These are phyloP conservation scores for Phytophthora fragariae DNA, from an alignment of 352 stramenopile genomes.

Conservation along the genomic window DNA sequence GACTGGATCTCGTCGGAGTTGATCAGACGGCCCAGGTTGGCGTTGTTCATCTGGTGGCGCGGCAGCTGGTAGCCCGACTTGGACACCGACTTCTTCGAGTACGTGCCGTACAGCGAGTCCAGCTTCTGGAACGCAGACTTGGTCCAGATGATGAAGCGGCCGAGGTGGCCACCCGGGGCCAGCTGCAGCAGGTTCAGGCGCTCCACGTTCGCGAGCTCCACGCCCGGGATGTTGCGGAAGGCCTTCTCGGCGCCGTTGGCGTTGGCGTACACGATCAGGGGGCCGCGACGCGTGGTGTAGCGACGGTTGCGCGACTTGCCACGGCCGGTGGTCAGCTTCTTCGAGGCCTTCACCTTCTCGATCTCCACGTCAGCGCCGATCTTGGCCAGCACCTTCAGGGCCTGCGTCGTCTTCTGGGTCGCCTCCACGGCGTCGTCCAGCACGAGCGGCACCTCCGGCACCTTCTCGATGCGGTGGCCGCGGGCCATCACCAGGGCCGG, in stretches of 20 bases:
- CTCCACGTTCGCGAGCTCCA: constrained; percentile 98
- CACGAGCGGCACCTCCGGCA: constrained; percentile 98
- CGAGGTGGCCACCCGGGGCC: constrained; percentile 98
- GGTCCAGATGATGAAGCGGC: constrained; percentile 99
- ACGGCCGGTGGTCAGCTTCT: constrained; percentile 97
- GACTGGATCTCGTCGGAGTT: constrained; percentile 99
- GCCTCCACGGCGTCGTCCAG: constrained; percentile 93
- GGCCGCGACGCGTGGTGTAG: constrained; percentile 95
- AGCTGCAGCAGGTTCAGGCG: constrained; percentile 98
- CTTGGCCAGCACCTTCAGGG: constrained; percentile 95
- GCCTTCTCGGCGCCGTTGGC: constrained; percentile 94
- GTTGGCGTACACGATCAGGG: constrained; percentile 97
- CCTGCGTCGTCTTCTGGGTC: constrained; percentile 96
- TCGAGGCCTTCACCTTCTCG: constrained; percentile 76
- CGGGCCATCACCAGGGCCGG: constrained; percentile 98
- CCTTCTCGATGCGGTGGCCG: constrained; percentile 97
- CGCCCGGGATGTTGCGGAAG: constrained; percentile 98
- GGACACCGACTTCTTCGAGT: constrained; percentile 87
- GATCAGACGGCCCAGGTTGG: constrained; percentile 98
- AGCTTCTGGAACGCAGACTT: constrained; percentile 97
- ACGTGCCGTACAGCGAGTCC: constrained; percentile 96
- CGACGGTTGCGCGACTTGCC: constrained; percentile 99
- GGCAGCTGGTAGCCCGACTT: constrained; percentile 96
- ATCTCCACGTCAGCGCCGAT: constrained; percentile 64
- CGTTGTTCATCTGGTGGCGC: constrained; percentile 96